Evolutionary conservation across 1,139 yeast genomes (phyloP), one percentile per base, ranked within the genome.

Genomic region (Geotrichum europaeum): DNA sequence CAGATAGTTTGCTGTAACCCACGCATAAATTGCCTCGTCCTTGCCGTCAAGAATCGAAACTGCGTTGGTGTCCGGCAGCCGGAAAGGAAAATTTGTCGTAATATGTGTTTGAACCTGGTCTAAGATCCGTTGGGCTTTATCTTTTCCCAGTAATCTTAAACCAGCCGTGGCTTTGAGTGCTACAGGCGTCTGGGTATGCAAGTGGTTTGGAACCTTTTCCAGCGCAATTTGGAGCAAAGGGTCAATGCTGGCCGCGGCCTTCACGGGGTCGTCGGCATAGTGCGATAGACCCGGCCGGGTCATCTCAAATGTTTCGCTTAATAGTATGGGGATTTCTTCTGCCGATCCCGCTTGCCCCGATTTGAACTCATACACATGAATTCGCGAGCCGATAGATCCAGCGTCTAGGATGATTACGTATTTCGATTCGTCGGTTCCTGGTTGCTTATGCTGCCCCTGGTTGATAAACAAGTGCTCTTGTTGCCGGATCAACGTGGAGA

Each of bases 101-200:
- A 94, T 92, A 57, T 82, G 83, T 32, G 75, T 73, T 52, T 69
- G 63, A 15, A 61, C 54, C 13, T 51, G 55, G 1, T 51, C 51
- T 20, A 61, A 18, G n/a, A 59, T 59, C 12, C 6, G 43, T n/a
- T 47, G 18, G n/a, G 55, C 52, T 72, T 87, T 87, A 57, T 81
- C 86, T 58, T 83, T 83, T 60, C 99, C 99, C 59, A 94, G 79
- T 66, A 87, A 74, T 75, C 99, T 84, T 70, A 94, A 81, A 34
- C 99, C 99, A 25, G 99, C 99, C 57, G 99, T 94, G 57, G 99
- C 99, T 78, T 92, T 92, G 58, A 94, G 97, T 0, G 97, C 94
- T 53, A 94, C 82, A 2, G 98, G 99, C 1, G 98, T 86, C 76
- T 97, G 91, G 0, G 79, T 74, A 68, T 85, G 92, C 69, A 81